Conservation (phyloP, 2,329 filamentous ascomycete genomes). For the Microsporum audouinii region DNA sequence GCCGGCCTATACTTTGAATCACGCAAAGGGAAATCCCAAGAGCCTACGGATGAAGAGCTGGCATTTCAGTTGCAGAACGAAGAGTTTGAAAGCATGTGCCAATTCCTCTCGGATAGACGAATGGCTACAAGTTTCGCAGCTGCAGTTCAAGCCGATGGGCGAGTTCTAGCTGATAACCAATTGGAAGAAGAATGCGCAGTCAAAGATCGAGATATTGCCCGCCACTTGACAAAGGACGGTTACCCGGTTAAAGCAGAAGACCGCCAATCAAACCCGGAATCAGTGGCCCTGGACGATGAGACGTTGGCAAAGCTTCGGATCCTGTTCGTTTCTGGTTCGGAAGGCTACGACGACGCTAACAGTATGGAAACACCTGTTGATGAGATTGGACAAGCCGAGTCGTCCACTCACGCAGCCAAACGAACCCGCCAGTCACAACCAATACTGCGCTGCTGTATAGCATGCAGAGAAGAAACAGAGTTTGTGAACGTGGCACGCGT, state of each 20-base stretch:
- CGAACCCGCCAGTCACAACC: slow-evolving; percentile 4
- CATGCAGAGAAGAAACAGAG: slow-evolving; percentile 21
- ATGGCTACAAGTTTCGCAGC: slow-evolving; percentile 19
- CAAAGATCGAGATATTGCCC: slow-evolving; percentile 5
- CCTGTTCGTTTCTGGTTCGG: slow-evolving; percentile 5
- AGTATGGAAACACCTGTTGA: neutral
- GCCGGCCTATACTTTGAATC: slow-evolving; percentile 11
- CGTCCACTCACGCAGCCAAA: slow-evolving; percentile 8
- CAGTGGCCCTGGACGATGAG: slow-evolving; percentile 8
- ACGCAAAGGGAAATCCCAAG: slow-evolving; percentile 11
- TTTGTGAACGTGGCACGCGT: slow-evolving; percentile 19
- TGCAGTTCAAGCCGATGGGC: slow-evolving; percentile 16
- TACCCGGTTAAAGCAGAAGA: neutral
- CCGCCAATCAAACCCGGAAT: neutral
- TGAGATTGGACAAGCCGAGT: slow-evolving; percentile 9
- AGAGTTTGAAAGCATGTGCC: slow-evolving; percentile 11
- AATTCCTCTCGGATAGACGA: slow-evolving; percentile 13
- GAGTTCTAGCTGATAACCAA: slow-evolving; percentile 9
- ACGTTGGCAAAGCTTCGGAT: slow-evolving; percentile 12
- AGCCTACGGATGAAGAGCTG: slow-evolving; percentile 13
- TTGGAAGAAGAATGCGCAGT: slow-evolving; percentile 10
- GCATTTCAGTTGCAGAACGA: slow-evolving; percentile 14
- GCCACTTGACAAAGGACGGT: neutral
- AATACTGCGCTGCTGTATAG: slow-evolving; percentile 14
- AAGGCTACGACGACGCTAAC: neutral